These are phyloP conservation scores for Leccinum boreale DNA, from an alignment of 768 basidiomycete genomes.

Conservation along the genomic window DNA sequence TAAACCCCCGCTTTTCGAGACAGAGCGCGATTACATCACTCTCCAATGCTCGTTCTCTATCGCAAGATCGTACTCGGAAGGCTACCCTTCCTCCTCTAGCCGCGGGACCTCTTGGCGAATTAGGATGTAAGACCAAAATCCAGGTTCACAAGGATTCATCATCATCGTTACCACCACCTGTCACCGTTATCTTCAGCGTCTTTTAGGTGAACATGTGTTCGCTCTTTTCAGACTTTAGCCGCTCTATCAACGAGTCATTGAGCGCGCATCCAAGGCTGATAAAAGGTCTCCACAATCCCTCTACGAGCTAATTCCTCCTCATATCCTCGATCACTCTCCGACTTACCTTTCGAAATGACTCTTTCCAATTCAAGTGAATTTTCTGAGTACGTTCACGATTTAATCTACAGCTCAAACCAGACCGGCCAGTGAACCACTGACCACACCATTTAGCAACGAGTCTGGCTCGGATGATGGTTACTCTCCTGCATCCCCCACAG, in stretches of 20 bases:
- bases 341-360: not conserved
- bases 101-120: not conserved
- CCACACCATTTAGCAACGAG: not conserved
- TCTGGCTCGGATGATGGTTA: not conserved
- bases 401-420: not conserved
- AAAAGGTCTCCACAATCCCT: slow-evolving; percentile 6
- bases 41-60: not conserved
- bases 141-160: too few relatives aligned
- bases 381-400: not conserved
- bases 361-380: not conserved
- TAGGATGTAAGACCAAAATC: too few relatives aligned
- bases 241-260: slow-evolving; percentile 1
- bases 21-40: not conserved
- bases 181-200: slow-evolving; percentile 18
- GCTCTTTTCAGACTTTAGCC: slow-evolving; percentile 3
- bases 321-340: not conserved
- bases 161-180: not conserved
- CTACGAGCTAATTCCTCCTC: not conserved
- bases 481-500: not conserved
- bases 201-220: slow-evolving; percentile 2
- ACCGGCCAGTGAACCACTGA: not conserved
- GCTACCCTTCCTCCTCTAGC: not conserved
- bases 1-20: not conserved
- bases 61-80: not conserved
- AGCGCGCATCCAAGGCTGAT: slow-evolving; percentile 10